These are phyloP conservation scores for Colletotrichum ledebouriae DNA, from an alignment of 2,329 filamentous ascomycete species.

Conservation along the genomic window DNA sequence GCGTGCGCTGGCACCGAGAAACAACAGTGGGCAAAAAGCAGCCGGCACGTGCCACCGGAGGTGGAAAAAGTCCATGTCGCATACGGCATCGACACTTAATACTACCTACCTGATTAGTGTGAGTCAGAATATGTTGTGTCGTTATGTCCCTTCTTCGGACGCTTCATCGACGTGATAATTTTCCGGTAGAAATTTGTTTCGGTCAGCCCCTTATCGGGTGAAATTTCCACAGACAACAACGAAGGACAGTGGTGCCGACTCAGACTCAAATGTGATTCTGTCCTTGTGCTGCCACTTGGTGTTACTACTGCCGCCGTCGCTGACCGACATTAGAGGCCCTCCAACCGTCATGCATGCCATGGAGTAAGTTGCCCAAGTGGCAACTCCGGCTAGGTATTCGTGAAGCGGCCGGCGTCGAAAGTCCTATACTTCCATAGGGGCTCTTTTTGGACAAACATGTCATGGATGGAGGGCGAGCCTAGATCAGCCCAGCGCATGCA, in stretches of 20 bases:
- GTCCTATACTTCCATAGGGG: not conserved
- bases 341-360: slow-evolving; percentile 18
- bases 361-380: not conserved
- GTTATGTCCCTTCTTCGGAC: slow-evolving; percentile 1
- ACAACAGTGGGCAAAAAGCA: not conserved
- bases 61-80: slow-evolving; percentile 8
- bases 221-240: too few relatives aligned
- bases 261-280: too few relatives aligned
- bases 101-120: not conserved
- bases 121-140: not conserved
- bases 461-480: slow-evolving; percentile 1
- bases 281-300: not conserved
- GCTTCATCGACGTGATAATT: not conserved
- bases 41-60: not conserved
- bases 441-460: not conserved
- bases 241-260: too few relatives aligned
- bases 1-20: not conserved
- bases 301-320: slow-evolving; percentile 1
- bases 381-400: not conserved
- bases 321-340: not conserved
- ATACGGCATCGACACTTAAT: slow-evolving; percentile 10
- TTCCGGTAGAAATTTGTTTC: not conserved
- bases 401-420: slow-evolving; percentile 12
- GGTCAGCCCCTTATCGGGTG: not conserved
- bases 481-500: slow-evolving; percentile 12